A percentile compares a stretch with the other conserved stretches of the same genome.
Evolutionary conservation across 2,329 filamentous ascomycete species (phyloP).

Genomic region (Ceratocystis huliohia): DNA sequence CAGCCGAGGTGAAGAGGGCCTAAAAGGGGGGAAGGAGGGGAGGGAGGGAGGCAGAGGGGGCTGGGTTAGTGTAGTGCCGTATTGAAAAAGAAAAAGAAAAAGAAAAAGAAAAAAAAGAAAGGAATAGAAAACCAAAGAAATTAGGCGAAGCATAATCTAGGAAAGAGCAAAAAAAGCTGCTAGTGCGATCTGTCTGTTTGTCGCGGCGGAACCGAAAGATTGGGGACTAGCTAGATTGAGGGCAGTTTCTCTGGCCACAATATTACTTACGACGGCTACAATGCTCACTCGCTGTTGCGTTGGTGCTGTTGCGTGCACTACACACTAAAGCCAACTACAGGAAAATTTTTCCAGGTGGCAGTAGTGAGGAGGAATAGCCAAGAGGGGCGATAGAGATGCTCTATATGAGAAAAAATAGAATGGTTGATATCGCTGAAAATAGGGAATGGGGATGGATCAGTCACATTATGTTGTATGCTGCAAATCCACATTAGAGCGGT

Average conservation of each 20-base stretch:
- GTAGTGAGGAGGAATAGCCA: neutral
- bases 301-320: too few relatives aligned
- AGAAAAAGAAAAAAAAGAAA: neutral
- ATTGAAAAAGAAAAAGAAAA: neutral
- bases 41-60: neutral
- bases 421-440: neutral
- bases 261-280: neutral
- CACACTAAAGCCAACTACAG: neutral
- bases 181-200: neutral
- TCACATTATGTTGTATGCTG: neutral
- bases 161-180: constrained; percentile 2
- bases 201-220: constrained; percentile 7
- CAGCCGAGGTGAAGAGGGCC: neutral
- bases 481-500: neutral
- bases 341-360: neutral
- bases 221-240: neutral
- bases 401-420: constrained; percentile 8
- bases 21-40: neutral
- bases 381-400: constrained; percentile 1
- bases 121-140: neutral
- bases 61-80: neutral
- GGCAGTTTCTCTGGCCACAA: neutral
- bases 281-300: neutral
- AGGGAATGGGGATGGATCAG: neutral
- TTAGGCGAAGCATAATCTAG: neutral